phyloP scores from a whole-genome alignment of 2,329 filamentous ascomycete genomes.

The Torrubiellomyces zombiae region DNA sequence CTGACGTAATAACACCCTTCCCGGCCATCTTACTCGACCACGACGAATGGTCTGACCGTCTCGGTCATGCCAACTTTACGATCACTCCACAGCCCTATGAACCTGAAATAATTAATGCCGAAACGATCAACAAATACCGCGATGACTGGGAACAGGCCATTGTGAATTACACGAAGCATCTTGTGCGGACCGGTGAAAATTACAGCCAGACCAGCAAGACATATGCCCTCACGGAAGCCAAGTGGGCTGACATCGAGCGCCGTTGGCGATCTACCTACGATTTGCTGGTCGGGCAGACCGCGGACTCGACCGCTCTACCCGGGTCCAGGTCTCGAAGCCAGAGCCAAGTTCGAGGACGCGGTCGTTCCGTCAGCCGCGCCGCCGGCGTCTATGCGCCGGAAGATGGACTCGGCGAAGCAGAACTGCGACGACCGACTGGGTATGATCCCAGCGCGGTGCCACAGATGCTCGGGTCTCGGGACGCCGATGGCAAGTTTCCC shows the following conservation, averaged over 20 bases:
- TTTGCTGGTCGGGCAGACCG: slow-evolving; percentile 37
- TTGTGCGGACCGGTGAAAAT: slow-evolving; percentile 76
- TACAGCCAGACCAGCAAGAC: slow-evolving; percentile 82
- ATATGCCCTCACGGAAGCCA: slow-evolving; percentile 69
- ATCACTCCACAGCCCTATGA: slow-evolving; percentile 70
- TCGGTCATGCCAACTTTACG: slow-evolving; percentile 88
- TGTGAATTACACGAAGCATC: slow-evolving; percentile 75
- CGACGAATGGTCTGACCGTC: slow-evolving; percentile 68
- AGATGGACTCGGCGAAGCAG: slow-evolving; percentile 23
- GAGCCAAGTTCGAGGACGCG: slow-evolving; percentile 21
- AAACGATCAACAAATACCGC: slow-evolving; percentile 44
- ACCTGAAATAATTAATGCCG: slow-evolving; percentile 43
- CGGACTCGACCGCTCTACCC: slow-evolving; percentile 10
- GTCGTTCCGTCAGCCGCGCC: slow-evolving; percentile 24
- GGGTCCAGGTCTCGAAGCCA: slow-evolving; percentile 18
- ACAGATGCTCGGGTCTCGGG: slow-evolving; percentile 47
- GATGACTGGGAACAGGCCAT: slow-evolving; percentile 71
- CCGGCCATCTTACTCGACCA: slow-evolving; percentile 50
- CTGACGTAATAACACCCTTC: slow-evolving; percentile 36
- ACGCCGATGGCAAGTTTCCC: slow-evolving; percentile 71
- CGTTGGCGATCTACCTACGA: slow-evolving; percentile 59
- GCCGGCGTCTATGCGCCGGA: slow-evolving; percentile 18
- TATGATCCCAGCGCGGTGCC: slow-evolving; percentile 49
- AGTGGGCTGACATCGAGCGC: slow-evolving; percentile 69
- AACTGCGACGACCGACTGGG: slow-evolving; percentile 32